phyloP scores from a whole-genome alignment of 2,329 filamentous ascomycete genomes.

The Rhexocercosporidium sp. region DNA sequence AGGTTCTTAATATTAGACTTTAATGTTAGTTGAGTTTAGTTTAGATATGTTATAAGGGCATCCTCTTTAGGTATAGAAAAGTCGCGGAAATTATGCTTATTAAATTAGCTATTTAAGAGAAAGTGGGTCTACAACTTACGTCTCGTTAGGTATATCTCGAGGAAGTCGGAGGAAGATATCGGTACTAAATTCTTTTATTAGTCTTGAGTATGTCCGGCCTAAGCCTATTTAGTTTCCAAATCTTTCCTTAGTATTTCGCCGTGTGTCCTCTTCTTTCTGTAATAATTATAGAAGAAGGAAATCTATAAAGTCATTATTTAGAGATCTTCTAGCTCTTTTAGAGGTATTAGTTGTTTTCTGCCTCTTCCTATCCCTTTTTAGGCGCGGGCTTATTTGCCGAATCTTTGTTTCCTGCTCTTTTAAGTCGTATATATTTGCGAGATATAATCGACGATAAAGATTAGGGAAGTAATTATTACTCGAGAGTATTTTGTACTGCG shows the following conservation, averaged over 20 bases:
- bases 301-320: neutral
- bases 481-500: neutral
- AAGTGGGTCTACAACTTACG: neutral
- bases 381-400: neutral
- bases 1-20: neutral
- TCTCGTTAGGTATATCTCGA: neutral
- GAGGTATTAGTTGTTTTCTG: neutral
- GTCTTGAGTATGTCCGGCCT: neutral
- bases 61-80: neutral
- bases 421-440: neutral
- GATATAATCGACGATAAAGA: neutral
- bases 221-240: neutral
- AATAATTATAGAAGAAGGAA: neutral
- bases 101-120: neutral
- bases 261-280: neutral
- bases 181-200: neutral
- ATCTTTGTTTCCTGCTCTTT: neutral
- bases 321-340: neutral
- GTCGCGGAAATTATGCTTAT: neutral
- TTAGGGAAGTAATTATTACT: neutral
- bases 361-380: neutral
- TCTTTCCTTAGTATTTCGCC: neutral
- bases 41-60: no score
- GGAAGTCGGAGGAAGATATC: neutral
- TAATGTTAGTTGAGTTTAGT: neutral